phyloP scores from a whole-genome alignment of 2,329 filamentous ascomycete species.

The Penicillium sp. region DNA sequence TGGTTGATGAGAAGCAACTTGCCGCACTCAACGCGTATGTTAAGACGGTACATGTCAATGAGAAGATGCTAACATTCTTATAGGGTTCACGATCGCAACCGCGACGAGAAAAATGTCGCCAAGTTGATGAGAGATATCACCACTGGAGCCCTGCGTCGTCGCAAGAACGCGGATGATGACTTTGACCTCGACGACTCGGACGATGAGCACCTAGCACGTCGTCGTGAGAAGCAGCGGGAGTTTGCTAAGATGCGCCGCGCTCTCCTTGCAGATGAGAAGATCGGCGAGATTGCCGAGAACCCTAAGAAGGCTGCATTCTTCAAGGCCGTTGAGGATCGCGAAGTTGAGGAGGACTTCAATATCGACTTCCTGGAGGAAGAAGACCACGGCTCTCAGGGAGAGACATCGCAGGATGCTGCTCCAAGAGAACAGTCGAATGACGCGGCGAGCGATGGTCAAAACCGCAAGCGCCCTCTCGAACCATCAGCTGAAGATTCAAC shows the following conservation, averaged over 20 bases:
- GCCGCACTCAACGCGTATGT: constrained; percentile 88
- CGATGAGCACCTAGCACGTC: constrained; percentile 70
- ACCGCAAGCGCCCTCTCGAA: constrained; percentile 43
- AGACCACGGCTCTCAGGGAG: constrained; percentile 42
- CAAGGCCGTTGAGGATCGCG: constrained; percentile 79
- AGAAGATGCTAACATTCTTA: constrained; percentile 20
- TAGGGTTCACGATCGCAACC: constrained; percentile 73
- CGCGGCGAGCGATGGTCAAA: constrained; percentile 25
- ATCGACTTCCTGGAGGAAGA: constrained; percentile 65
- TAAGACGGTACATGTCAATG: constrained; percentile 1
- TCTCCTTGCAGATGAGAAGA: constrained; percentile 80
- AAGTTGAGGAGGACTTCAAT: constrained; percentile 67
- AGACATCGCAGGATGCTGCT: constrained; percentile 25
- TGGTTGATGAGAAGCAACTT: constrained; percentile 75
- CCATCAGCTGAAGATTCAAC: constrained; percentile 42
- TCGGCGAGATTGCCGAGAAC: constrained; percentile 85
- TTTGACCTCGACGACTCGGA: constrained; percentile 88
- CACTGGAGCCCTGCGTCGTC: constrained; percentile 79
- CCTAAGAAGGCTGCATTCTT: constrained; percentile 89
- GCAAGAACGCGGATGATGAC: constrained; percentile 68
- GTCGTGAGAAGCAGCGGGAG: constrained; percentile 78
- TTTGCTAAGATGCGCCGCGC: constrained; percentile 91
- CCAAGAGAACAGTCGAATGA: constrained; percentile 22
- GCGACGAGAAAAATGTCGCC: constrained; percentile 82
- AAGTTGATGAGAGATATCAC: constrained; percentile 92